Evolutionary conservation across 2,329 filamentous ascomycete genomes (phyloP).

Genomic region (Diaporthe humulicola): DNA sequence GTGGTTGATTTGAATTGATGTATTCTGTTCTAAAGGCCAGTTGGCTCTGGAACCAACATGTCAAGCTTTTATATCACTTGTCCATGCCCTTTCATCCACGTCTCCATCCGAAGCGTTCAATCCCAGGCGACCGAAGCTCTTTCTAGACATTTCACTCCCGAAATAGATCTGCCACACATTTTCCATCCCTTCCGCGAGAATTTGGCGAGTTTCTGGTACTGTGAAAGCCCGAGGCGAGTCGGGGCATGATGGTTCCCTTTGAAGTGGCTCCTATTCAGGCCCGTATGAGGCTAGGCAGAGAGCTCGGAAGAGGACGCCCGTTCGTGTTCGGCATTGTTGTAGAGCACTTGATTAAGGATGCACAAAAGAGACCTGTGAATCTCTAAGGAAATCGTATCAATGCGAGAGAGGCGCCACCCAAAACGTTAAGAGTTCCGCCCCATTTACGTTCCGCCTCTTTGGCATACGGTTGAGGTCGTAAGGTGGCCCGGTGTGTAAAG

Average conservation of each 20-base stretch:
- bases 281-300: neutral
- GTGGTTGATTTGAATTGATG: neutral
- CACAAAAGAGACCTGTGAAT: neutral
- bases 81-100: neutral
- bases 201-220: neutral
- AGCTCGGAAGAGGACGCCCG: neutral
- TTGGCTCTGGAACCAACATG: no score
- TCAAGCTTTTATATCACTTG: neutral
- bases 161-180: neutral
- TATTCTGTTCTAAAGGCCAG: no score
- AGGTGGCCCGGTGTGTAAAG: no score
- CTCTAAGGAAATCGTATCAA: no score
- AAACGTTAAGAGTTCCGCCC: no score
- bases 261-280: slow-evolving; percentile 3
- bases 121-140: neutral
- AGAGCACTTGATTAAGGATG: neutral
- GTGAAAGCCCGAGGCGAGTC: neutral
- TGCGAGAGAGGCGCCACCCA: no score
- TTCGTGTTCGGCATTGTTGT: neutral
- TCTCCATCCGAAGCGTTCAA: neutral
- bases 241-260: neutral
- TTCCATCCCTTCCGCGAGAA: no score
- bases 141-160: neutral
- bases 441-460: no score
- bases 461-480: no score